Conservation (phyloP, 164 flowering plant genomes). For the Litsea cubeba region DNA sequence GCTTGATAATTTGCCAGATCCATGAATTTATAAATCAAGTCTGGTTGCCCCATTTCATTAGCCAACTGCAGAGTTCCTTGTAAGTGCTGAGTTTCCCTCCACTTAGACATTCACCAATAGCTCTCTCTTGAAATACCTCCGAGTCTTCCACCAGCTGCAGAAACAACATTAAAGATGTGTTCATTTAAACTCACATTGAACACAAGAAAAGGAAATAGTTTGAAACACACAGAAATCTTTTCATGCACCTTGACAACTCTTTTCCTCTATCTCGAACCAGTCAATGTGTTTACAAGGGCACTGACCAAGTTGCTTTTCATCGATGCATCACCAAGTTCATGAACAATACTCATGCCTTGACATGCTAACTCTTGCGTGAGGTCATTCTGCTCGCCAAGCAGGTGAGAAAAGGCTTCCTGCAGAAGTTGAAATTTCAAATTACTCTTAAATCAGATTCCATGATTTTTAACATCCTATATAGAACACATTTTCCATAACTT, state of each 20-base stretch:
- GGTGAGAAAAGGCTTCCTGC: slow-evolving; percentile 95
- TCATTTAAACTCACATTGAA: background rate
- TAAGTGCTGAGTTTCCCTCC: slow-evolving; percentile 96
- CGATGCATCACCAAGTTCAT: slow-evolving; percentile 87
- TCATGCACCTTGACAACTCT: slow-evolving; percentile 77
- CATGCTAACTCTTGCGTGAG: slow-evolving; percentile 92
- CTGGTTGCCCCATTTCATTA: slow-evolving; percentile 99
- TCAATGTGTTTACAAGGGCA: slow-evolving; percentile 89
- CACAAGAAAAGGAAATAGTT: background rate
- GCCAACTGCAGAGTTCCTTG: slow-evolving; percentile 94
- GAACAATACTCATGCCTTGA: slow-evolving; percentile 97
- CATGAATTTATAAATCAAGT: slow-evolving; percentile 94
- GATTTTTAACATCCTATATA: background rate
- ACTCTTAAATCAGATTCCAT: no score
- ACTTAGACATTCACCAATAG: slow-evolving; percentile 75
- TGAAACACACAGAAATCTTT: background rate
- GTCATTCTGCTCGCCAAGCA: slow-evolving; percentile 90
- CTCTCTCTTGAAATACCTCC: slow-evolving; percentile 92
- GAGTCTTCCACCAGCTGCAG: slow-evolving; percentile 81
- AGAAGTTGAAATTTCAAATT: slow-evolving; percentile 8
- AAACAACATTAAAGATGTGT: background rate
- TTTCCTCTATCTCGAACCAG: slow-evolving; percentile 94
- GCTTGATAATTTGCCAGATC: slow-evolving; percentile 95
- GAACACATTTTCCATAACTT: background rate
- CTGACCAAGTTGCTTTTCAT: slow-evolving; percentile 82